Base-by-base conservation (phyloP, 2,329 filamentous ascomycete species). In the Monosporascus sp. region DNA sequence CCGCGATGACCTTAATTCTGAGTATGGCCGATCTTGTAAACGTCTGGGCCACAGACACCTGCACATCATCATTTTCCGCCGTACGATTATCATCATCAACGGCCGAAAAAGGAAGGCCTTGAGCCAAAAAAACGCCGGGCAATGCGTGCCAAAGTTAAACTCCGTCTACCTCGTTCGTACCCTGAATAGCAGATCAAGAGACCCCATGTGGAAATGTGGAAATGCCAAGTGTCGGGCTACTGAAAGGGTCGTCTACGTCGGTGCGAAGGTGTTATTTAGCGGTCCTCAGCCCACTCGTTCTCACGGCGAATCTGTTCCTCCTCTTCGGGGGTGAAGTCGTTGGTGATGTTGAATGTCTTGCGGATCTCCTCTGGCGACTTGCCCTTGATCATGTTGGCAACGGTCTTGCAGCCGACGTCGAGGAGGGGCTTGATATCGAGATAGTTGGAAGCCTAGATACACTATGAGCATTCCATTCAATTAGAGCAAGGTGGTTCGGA, bases 341-440 rank as follows among this genome's bases (percentile, higher is more conserved):
- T 99, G 67, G 95, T 94, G 67, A 99, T 99, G 77, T 99, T 99
- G 80, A 99, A 99, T 0, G 94, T 99, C 82, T 97, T 99, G 49
- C 94, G 89, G 66, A 99, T 99, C 78, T 99, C 94, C 72, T 99
- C 94, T 3, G 94, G 94, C 0, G 91, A 96, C 82, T 99, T 99
- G 76, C 94, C 94, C 88, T 99, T 99, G 81, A 99, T 99, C 94
- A 99, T 99, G 77, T 99, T 99, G 57, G 94, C 94, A 17, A 99
- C 94, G 0, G 94, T 99, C 84, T 99, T 99, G 84, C 94, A 99
- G 57, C 94, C 94, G 55, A 97, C 93, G 60, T 99, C 94, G 27
- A 99, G 86, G 1, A 99, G 88, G 1, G 91, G 88, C 82, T 97
- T 99, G 79, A 99, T 99, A 63, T 99, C 94, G 55, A 99, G 87